Evolutionary conservation across 2,329 filamentous ascomycete species (phyloP).

Genomic region (Cladophialophora immunda): DNA sequence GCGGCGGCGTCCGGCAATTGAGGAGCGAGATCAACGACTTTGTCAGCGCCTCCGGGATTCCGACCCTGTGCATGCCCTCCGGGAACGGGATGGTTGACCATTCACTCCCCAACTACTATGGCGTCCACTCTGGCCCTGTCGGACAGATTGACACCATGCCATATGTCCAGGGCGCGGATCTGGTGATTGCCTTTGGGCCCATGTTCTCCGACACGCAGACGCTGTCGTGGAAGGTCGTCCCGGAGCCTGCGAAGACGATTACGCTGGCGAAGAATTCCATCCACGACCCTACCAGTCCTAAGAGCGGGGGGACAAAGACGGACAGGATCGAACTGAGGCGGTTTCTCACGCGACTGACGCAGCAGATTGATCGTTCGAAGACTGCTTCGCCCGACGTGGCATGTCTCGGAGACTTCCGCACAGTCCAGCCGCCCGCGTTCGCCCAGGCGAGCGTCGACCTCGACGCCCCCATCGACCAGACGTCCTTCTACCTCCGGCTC

Average conservation of each 20-base stretch:
- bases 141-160: slow-evolving; percentile 63
- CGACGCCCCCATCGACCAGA: slow-evolving; percentile 56
- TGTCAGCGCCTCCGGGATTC: slow-evolving; percentile 75
- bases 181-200: slow-evolving; percentile 53
- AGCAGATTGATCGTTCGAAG: slow-evolving; percentile 3
- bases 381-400: slow-evolving; percentile 17
- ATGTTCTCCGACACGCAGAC: slow-evolving; percentile 59
- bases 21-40: slow-evolving; percentile 76
- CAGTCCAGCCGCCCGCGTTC: slow-evolving; percentile 18
- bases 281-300: slow-evolving; percentile 65
- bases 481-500: slow-evolving; percentile 76
- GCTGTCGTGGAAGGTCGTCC: slow-evolving; percentile 80
- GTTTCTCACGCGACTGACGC: slow-evolving; percentile 8
- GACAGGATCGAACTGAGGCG: slow-evolving; percentile 16
- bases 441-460: slow-evolving; percentile 33
- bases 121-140: slow-evolving; percentile 84
- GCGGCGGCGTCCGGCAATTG: slow-evolving; percentile 78
- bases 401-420: slow-evolving; percentile 30
- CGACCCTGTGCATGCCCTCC: slow-evolving; percentile 89
- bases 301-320: slow-evolving; percentile 49
- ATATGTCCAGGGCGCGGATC: slow-evolving; percentile 51
- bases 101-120: slow-evolving; percentile 76
- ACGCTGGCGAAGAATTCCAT: slow-evolving; percentile 80
- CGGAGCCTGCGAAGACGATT: slow-evolving; percentile 78
- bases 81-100: slow-evolving; percentile 87